Conservation (phyloP, 495 filamentous ascomycete genomes). For the Podospora pseudocomata region DNA sequence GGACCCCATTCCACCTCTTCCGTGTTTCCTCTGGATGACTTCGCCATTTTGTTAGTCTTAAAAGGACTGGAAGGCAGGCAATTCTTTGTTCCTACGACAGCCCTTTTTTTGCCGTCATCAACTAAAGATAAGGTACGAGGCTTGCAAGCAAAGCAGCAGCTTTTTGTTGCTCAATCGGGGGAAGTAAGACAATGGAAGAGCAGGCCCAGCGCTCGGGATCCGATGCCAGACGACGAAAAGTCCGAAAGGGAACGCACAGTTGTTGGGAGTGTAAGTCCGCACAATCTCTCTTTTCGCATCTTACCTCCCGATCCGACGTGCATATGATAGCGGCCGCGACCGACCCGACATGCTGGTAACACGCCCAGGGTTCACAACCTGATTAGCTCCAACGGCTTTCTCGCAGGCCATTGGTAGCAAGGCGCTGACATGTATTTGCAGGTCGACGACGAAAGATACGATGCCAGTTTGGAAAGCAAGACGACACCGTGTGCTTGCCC, state of each 20-base stretch:
- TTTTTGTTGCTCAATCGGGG: not conserved
- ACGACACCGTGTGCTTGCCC: slow-evolving; percentile 42
- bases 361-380: not conserved
- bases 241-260: slow-evolving; percentile 54
- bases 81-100: not conserved
- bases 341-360: not conserved
- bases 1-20: not conserved
- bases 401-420: not conserved
- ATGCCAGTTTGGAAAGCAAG: slow-evolving; percentile 39
- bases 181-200: not conserved
- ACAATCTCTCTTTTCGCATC: not conserved
- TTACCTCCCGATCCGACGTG: not conserved
- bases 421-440: slow-evolving; percentile 14
- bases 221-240: slow-evolving; percentile 38
- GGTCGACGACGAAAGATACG: slow-evolving; percentile 47
- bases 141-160: no score
- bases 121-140: no score
- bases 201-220: slow-evolving; percentile 6
- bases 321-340: not conserved
- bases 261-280: slow-evolving; percentile 52
- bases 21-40: not conserved
- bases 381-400: not conserved
- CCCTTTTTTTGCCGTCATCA: not conserved
- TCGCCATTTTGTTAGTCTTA: not conserved
- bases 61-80: not conserved